A percentile compares a stretch with the other conserved stretches of the same genome.
These are phyloP conservation scores for Gamsiella multidivaricata DNA, from an alignment of 192 early-diverging fungal genomes.

Conservation along the genomic window DNA sequence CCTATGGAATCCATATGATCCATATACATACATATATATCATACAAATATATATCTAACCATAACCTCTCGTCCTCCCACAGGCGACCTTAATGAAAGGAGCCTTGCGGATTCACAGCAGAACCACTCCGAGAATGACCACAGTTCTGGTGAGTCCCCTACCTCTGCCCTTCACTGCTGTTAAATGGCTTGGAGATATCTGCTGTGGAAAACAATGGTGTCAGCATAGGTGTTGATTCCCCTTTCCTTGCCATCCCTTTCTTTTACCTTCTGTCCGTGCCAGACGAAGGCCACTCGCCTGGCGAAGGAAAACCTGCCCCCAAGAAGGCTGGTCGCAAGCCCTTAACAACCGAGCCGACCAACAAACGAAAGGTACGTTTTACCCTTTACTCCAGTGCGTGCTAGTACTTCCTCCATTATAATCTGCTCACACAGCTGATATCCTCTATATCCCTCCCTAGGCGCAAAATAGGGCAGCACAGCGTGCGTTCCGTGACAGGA, in stretches of 20 bases:
- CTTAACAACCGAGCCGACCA: conserved; percentile 64
- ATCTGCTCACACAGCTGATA: background rate
- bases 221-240: background rate
- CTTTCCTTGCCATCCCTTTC: background rate
- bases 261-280: conserved; percentile 1
- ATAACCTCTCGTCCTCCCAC: no score
- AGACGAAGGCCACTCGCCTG: conserved; percentile 42
- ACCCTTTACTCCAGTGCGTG: background rate
- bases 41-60: no score
- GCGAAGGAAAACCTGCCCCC: conserved; percentile 59
- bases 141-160: conserved; percentile 31
- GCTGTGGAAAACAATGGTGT: no score
- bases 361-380: conserved; percentile 54
- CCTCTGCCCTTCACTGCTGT: background rate
- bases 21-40: no score
- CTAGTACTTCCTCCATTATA: background rate
- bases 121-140: conserved; percentile 34
- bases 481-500: conserved; percentile 90
- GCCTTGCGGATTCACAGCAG: no score
- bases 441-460: conserved; percentile 9
- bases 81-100: no score
- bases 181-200: no score
- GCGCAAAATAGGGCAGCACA: conserved; percentile 87
- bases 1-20: no score
- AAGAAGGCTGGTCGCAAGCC: conserved; percentile 74